These are phyloP conservation scores for Coemansia sp. DNA, from an alignment of 192 early-diverging fungal genomes.

Conservation along the genomic window DNA sequence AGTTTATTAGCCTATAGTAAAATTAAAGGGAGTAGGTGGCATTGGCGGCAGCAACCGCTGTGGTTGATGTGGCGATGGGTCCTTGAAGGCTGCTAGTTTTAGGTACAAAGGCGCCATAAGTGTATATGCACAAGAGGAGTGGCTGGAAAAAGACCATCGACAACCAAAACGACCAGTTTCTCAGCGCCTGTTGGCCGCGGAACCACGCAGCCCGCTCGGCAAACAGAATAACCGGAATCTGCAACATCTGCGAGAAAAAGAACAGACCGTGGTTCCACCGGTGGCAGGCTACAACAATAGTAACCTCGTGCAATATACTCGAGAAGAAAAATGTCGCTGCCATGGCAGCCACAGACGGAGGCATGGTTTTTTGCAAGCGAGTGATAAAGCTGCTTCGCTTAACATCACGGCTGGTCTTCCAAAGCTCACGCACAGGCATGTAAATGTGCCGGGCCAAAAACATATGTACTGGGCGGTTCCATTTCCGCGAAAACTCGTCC, in stretches of 20 bases:
- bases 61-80: neutral
- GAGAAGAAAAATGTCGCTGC: conserved; percentile 53
- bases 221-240: conserved; percentile 81
- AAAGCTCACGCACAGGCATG: conserved; percentile 71
- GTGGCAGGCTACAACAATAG: conserved; percentile 37
- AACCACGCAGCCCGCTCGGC: conserved; percentile 61
- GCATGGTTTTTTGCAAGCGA: conserved; percentile 20
- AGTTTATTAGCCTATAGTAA: neutral
- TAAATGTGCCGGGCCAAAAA: conserved; percentile 92
- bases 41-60: conserved; percentile 1
- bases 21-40: conserved; percentile 1
- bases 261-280: conserved; percentile 53
- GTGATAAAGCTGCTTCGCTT: conserved; percentile 1
- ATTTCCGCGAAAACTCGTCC: conserved; percentile 94
- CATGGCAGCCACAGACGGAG: conserved; percentile 47
- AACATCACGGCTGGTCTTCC: conserved; percentile 9
- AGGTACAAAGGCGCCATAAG: conserved; percentile 32
- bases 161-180: conserved; percentile 89
- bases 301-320: conserved; percentile 48
- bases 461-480: conserved; percentile 96
- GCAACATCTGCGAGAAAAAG: conserved; percentile 58
- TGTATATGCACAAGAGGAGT: conserved; percentile 74
- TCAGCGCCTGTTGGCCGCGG: conserved; percentile 62
- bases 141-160: conserved; percentile 87
- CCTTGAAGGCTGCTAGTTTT: conserved; percentile 1